Evolutionary conservation across 371 early-diverging fungal species (phyloP).

Genomic region (Cokeromyces recurvatus): DNA sequence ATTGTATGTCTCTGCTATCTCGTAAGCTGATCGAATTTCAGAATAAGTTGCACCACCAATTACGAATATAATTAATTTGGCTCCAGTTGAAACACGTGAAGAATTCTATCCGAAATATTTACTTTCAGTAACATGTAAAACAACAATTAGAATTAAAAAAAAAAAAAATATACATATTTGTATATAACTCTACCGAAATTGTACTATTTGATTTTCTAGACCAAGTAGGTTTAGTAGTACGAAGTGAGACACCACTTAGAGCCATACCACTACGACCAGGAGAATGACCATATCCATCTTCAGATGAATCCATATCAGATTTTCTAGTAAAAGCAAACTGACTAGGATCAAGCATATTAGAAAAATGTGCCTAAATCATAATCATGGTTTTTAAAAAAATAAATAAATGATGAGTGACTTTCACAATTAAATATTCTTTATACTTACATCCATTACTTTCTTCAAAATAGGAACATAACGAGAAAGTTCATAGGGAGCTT

Average conservation of each 20-base stretch:
- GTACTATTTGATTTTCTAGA: conserved; percentile 23
- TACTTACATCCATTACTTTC: conserved; percentile 42
- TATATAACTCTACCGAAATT: too few relatives aligned
- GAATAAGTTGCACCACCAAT: conserved; percentile 91
- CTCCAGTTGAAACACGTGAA: conserved; percentile 18
- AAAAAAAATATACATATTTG: too few relatives aligned
- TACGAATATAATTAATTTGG: conserved; percentile 69
- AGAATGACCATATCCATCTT: conserved; percentile 23
- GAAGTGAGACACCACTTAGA: conserved; percentile 43
- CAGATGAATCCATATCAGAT: conserved; percentile 42
- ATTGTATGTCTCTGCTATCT: conserved; percentile 62
- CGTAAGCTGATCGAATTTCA: conserved; percentile 87
- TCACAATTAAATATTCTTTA: too few relatives aligned
- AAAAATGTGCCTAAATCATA: conserved; percentile 54
- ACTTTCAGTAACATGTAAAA: background rate
- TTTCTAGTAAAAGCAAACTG: conserved; percentile 57
- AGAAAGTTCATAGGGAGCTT: conserved; percentile 58
- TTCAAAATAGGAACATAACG: conserved; percentile 65
- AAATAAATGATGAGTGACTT: too few relatives aligned
- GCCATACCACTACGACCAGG: conserved; percentile 24
- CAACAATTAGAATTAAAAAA: background rate
- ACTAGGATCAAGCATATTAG: conserved; percentile 43
- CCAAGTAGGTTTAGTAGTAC: conserved; percentile 46
- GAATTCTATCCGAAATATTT: conserved; percentile 10
- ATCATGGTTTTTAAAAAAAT: too few relatives aligned